A percentile compares a stretch with the other conserved stretches of the same genome.
These are phyloP conservation scores for Colletotrichum chlorophyti DNA, from an alignment of 2,329 filamentous ascomycete genomes.

Conservation along the genomic window DNA sequence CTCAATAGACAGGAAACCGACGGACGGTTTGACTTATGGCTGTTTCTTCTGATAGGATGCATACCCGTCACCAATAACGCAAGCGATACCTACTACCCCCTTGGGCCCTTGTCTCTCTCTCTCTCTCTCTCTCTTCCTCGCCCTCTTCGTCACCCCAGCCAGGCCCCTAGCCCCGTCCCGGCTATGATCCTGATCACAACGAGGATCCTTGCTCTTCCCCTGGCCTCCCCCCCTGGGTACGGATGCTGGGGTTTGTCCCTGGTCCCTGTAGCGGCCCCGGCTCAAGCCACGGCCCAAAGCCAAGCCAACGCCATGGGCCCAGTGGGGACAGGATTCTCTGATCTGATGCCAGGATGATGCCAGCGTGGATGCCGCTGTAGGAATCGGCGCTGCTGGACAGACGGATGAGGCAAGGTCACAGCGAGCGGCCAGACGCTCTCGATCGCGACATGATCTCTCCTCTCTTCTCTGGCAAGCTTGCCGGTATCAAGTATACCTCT, in stretches of 20 bases:
- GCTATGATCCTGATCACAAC: neutral
- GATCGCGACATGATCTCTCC: no score
- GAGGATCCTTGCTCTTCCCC: conserved; percentile 1
- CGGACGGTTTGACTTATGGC: conserved; percentile 10
- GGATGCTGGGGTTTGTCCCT: conserved; percentile 11
- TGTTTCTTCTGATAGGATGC: conserved; percentile 10
- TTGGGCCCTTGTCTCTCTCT: neutral
- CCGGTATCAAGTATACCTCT: no score
- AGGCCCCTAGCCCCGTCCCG: conserved; percentile 12
- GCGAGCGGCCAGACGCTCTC: conserved; percentile 11
- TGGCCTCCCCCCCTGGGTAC: no score
- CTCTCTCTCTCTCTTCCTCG: neutral
- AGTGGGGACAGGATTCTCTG: conserved; percentile 22
- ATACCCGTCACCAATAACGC: no score
- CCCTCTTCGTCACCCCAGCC: neutral
- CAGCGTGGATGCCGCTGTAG: conserved; percentile 18
- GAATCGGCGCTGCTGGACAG: conserved; percentile 19
- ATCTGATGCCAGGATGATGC: conserved; percentile 30
- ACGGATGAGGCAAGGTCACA: conserved; percentile 21
- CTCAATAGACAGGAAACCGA: conserved; percentile 18
- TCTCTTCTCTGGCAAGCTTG: no score
- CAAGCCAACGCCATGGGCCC: conserved; percentile 20
- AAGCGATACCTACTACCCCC: neutral
- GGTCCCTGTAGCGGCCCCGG: conserved; percentile 7
- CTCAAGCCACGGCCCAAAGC: conserved; percentile 20